These are phyloP conservation scores for Iberis amara DNA, from an alignment of 441 rosid genomes.

Conservation along the genomic window DNA sequence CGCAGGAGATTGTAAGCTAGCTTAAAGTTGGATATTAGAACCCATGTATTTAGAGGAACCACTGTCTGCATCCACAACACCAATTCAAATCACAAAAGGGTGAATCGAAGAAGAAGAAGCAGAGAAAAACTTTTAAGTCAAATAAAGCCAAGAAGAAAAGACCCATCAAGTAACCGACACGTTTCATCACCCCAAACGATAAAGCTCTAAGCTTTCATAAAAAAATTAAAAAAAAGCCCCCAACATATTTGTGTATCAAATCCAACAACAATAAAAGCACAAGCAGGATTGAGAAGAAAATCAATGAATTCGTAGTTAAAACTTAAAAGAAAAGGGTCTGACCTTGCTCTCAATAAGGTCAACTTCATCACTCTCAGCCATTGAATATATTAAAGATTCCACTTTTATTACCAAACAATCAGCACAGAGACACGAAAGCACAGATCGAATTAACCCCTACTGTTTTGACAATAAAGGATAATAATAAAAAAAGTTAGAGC, in stretches of 20 bases:
- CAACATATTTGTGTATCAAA: not conserved
- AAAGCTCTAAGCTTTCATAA: slow-evolving; percentile 13
- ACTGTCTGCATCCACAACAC: slow-evolving; percentile 41
- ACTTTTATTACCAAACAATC: slow-evolving; percentile 8
- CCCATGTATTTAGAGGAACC: slow-evolving; percentile 69
- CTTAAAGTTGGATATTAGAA: slow-evolving; percentile 61
- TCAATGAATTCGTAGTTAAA: too few species aligned
- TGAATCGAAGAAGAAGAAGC: not conserved
- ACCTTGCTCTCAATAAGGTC: slow-evolving; percentile 53
- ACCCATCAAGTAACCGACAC: slow-evolving; percentile 28
- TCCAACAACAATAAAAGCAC: not conserved
- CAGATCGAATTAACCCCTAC: slow-evolving; percentile 17
- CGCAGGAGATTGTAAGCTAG: slow-evolving; percentile 55
- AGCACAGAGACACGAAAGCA: slow-evolving; percentile 18
- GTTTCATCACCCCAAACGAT: slow-evolving; percentile 26
- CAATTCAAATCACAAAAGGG: not conserved
- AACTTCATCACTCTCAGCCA: slow-evolving; percentile 45
- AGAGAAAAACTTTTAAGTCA: slow-evolving; percentile 7
- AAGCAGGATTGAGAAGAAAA: too few species aligned
- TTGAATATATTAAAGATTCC: not conserved
- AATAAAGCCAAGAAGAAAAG: slow-evolving; percentile 22
- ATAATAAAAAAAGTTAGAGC: not conserved
- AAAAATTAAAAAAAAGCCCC: not conserved
- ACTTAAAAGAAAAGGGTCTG: slow-evolving; percentile 3
- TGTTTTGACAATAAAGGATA: not conserved